phyloP scores from a whole-genome alignment of 2,329 filamentous ascomycete species.

The Sporothrix pallida region DNA sequence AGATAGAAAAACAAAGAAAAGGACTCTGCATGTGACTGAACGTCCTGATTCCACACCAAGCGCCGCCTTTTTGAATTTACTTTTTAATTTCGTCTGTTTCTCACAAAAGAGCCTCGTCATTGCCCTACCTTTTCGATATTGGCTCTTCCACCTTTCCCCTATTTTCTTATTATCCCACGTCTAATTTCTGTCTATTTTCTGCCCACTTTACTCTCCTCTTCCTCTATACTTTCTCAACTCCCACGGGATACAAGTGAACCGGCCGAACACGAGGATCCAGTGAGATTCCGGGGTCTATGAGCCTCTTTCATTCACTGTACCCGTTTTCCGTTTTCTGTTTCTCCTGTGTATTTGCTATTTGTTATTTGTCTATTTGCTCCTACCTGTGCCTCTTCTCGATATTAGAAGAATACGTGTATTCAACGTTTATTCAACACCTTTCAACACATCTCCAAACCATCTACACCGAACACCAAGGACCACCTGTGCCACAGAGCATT shows the following conservation, averaged over 20 bases:
- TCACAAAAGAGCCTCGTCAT: background rate
- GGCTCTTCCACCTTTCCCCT: constrained; percentile 1
- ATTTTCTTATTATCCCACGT: background rate
- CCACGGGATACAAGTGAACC: no score
- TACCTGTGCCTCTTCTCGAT: background rate
- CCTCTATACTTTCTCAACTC: no score
- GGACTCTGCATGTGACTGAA: background rate
- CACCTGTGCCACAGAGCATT: background rate
- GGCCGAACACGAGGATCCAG: no score
- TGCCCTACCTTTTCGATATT: background rate
- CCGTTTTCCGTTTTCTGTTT: background rate
- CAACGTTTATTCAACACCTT: no score
- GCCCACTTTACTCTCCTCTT: background rate
- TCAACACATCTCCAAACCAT: background rate
- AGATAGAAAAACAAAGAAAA: no score
- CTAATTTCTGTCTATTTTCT: background rate
- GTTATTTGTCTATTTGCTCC: background rate
- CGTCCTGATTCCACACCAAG: constrained; percentile 11
- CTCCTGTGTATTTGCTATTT: background rate
- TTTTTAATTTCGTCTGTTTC: background rate
- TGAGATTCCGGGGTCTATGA: no score
- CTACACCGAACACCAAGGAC: background rate
- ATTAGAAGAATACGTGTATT: no score
- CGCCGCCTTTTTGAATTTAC: background rate
- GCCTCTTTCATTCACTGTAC: no score